Conservation (phyloP, 1,284 basidiomycete genomes). For the Malassezia dermatis region DNA sequence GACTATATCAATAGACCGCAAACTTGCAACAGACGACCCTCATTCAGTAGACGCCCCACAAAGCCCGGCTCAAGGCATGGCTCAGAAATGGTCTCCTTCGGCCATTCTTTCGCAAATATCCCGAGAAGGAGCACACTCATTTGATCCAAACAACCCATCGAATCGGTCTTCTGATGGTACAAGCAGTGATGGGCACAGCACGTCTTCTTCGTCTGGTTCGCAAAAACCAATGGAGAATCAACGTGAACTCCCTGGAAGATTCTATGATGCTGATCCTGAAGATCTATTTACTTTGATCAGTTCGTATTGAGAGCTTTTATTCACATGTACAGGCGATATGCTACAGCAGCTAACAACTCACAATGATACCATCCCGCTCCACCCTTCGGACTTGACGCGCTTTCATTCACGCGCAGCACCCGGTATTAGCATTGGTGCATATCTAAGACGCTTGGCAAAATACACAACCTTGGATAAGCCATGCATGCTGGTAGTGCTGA, state of each 20-base stretch:
- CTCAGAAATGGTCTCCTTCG: conserved; percentile 14
- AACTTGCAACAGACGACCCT: neutral
- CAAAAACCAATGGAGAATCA: neutral
- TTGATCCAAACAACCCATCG: neutral
- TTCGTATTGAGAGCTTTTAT: conserved; percentile 6
- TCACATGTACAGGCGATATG: conserved; percentile 33
- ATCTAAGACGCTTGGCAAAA: conserved; percentile 42
- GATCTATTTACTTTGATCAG: conserved; percentile 40
- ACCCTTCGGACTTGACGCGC: conserved; percentile 41
- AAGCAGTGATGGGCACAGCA: neutral
- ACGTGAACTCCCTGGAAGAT: conserved; percentile 27
- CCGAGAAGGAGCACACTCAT: neutral
- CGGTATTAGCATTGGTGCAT: conserved; percentile 37
- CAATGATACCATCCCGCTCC: conserved; percentile 44
- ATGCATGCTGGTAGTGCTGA: conserved; percentile 41
- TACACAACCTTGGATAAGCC: conserved; percentile 46
- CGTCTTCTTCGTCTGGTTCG: neutral
- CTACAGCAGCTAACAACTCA: conserved; percentile 39
- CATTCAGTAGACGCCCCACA: neutral
- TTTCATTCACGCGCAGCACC: conserved; percentile 46
- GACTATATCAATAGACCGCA: neutral
- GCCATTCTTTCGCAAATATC: conserved; percentile 1
- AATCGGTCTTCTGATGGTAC: neutral
- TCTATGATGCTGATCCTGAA: conserved; percentile 40
- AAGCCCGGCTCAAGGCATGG: neutral